Percentiles rank a stretch among this genome's conserved stretches.
Conservation (phyloP, 257 asterid genomes). For the Paulownia fortunei region DNA sequence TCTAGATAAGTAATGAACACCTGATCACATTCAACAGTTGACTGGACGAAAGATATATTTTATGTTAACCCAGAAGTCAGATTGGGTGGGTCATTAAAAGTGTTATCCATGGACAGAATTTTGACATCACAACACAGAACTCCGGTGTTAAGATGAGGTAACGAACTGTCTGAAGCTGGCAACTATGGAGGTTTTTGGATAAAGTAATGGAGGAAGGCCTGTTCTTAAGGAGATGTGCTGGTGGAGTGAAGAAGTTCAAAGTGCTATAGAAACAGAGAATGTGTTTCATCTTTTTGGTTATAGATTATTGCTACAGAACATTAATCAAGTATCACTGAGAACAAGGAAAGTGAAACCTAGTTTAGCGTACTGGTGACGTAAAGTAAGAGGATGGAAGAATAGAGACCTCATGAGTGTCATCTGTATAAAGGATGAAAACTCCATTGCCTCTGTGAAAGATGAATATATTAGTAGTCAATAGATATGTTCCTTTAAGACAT, state of each 20-base stretch:
- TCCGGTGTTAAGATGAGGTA: no score
- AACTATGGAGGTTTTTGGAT: not conserved
- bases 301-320: not conserved
- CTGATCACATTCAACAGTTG: not conserved
- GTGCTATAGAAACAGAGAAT: not conserved
- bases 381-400: not conserved
- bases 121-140: not conserved
- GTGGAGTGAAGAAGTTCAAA: not conserved
- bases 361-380: not conserved
- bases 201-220: not conserved
- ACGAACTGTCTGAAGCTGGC: not conserved
- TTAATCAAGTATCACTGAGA: not conserved
- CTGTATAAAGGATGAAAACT: not conserved
- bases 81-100: not conserved
- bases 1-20: not conserved
- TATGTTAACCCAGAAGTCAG: not conserved
- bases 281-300: not conserved
- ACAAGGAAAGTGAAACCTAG: not conserved
- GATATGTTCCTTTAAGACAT: not conserved
- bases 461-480: not conserved
- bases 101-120: not conserved
- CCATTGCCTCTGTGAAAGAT: not conserved
- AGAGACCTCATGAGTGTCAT: conserved; percentile 10
- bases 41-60: not conserved
- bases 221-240: not conserved